Evolutionary conservation across 176 grass and related monocot genomes (phyloP), one percentile per base, ranked within the genome.

Genomic region (Carex cristatella): DNA sequence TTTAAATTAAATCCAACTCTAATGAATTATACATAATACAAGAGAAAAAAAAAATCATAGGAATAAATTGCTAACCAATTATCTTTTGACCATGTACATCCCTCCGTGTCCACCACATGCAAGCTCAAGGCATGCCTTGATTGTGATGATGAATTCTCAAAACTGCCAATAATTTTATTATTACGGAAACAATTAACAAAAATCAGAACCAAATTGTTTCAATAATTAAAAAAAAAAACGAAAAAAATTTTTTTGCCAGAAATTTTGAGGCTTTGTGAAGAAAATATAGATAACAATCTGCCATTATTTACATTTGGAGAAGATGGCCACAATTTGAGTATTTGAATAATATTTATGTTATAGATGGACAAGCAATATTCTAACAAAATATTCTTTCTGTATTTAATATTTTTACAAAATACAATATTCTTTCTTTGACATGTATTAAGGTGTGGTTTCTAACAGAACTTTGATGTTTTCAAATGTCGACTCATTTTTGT

Each of bases 71-170:
- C 91, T 92, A 86, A 98, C 96, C 96, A 94, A 61, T 98, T 98
- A 13, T 95, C 93, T 42, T 90, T 92, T 69, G 89, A 88, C 93
- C 96, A 98, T 86, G 84, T 73, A 74, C 86, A 94, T 86, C 88
- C 96, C 81, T 95, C 86, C 14, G 91, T 94, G 66, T 95, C 96
- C 73, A 98, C 91, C 72, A 98, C 85, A 81, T 95, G 93, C 83
- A 98, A 86, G 80, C 86, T 94, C 1, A 93, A 59, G 73, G 95
- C 95, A 89, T 98, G 96, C 62, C 96, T 94, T 88, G 96, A 98
- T n/a, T 69, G 84, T 2, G 85, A 74, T 65, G 96, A 98, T 59
- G 82, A 80, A 79, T 98, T 98, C 66, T 95, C 96, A 61, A 94
- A 94, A 85, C 96, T 98, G 90, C 30, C 63, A 62, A 32, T 28